Conservation (phyloP, 129 eudicot genomes). For the Flaveria trinervia region DNA sequence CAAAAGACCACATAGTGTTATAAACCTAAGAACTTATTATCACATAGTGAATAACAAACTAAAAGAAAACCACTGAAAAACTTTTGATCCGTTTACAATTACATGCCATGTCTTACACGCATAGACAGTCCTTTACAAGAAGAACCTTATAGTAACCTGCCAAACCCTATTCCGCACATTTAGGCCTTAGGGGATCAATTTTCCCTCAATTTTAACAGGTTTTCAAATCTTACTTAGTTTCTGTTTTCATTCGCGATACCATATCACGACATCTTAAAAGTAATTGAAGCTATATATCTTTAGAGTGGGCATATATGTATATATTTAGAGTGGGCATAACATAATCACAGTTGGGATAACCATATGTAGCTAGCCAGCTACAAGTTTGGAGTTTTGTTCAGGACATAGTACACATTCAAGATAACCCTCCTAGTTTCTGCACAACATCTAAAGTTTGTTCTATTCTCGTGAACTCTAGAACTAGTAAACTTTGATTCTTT, state of each 20-base stretch:
- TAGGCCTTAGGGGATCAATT: too few species aligned
- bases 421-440: conserved; percentile 24
- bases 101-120: background rate
- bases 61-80: too few species aligned
- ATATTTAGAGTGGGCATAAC: background rate
- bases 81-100: too few species aligned
- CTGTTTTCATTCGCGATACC: too few species aligned
- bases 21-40: too few species aligned
- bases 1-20: too few species aligned
- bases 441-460: conserved; percentile 13
- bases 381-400: conserved; percentile 42
- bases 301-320: too few species aligned
- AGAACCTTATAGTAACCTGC: background rate
- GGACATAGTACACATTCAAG: conserved; percentile 37
- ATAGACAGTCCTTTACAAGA: background rate
- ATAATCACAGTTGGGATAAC: conserved; percentile 35
- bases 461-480: conserved; percentile 29
- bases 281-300: too few species aligned
- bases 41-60: too few species aligned
- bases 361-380: conserved; percentile 36
- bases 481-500: conserved; percentile 29
- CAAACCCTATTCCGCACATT: conserved; percentile 17
- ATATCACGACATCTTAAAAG: too few species aligned
- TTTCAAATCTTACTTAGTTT: too few species aligned
- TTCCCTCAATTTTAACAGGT: too few species aligned